Conservation (phyloP, 2,329 filamentous ascomycete genomes). For the Aureobasidium melanogenum region DNA sequence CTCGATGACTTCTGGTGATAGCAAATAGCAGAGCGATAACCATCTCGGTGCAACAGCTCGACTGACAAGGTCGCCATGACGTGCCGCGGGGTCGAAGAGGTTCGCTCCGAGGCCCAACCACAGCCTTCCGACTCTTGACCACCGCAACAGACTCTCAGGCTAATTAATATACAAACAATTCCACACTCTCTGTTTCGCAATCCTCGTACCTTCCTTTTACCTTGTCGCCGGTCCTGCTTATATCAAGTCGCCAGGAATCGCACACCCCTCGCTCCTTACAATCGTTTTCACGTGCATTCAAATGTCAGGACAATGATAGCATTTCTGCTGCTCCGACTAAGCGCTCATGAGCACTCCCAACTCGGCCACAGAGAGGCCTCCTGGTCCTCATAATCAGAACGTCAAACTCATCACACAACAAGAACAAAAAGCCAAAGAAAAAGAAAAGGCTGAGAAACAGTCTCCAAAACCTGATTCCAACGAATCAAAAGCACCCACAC, state of each 20-base stretch:
- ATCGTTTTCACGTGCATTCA: not conserved
- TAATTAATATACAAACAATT: not conserved
- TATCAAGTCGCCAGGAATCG: not conserved
- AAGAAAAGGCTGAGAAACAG: not conserved
- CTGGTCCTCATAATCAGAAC: conserved; percentile 7
- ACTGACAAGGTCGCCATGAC: not conserved
- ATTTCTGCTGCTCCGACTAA: not conserved
- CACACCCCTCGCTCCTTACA: not conserved
- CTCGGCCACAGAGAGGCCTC: conserved; percentile 8
- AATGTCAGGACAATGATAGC: conserved; percentile 5
- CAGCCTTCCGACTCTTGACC: not conserved
- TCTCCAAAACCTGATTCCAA: conserved; percentile 2
- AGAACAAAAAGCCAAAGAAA: not conserved
- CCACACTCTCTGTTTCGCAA: not conserved
- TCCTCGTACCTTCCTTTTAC: not conserved
- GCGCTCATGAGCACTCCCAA: conserved; percentile 10
- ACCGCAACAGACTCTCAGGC: not conserved
- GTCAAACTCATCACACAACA: not conserved
- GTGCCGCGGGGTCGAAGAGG: conserved; percentile 2
- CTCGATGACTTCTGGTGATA: not conserved
- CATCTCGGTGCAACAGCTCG: not conserved
- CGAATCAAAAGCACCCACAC: conserved; percentile 16
- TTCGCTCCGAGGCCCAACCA: conserved; percentile 2
- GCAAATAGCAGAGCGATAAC: not conserved
- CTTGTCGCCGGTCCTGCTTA: not conserved